Percentiles rank a stretch among this genome's conserved stretches.
Conservation (phyloP, 2,329 filamentous ascomycete genomes). For the Acephala macrosclerotiorum region DNA sequence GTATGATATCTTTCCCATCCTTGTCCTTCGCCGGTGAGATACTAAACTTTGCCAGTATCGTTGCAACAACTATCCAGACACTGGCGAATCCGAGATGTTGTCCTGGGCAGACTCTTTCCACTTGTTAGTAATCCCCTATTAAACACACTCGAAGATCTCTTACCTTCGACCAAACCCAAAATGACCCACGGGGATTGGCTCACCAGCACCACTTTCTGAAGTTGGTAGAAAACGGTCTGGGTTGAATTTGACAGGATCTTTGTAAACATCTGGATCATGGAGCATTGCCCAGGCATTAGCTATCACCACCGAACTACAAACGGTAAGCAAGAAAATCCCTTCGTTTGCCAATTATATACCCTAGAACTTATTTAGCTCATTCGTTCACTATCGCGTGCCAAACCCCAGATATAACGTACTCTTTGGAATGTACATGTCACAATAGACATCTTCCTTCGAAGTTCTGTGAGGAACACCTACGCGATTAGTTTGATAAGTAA, state of each 20-base stretch:
- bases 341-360: constrained; percentile 22
- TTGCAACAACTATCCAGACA: constrained; percentile 50
- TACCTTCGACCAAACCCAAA: constrained; percentile 59
- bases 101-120: constrained; percentile 52
- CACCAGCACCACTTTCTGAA: constrained; percentile 50
- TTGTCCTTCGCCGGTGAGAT: constrained; percentile 45
- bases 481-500: constrained; percentile 51
- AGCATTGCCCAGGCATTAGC: constrained; percentile 49
- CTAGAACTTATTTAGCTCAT: constrained; percentile 39
- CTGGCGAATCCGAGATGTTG: constrained; percentile 55
- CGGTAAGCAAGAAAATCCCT: constrained; percentile 51
- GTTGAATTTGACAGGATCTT: constrained; percentile 51
- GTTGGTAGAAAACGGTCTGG: constrained; percentile 52
- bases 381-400: neutral
- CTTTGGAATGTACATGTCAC: constrained; percentile 62
- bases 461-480: constrained; percentile 58
- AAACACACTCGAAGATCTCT: neutral
- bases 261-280: constrained; percentile 47
- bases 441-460: constrained; percentile 63
- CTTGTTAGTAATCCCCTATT: constrained; percentile 21
- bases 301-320: constrained; percentile 51
- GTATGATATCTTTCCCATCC: constrained; percentile 46
- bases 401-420: constrained; percentile 43
- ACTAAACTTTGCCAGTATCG: constrained; percentile 48
- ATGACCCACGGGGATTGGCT: constrained; percentile 55